Percentiles rank a stretch among this genome's conserved stretches.
phyloP scores from a whole-genome alignment of 257 asterid genomes.

The Penstemon newberryi region DNA sequence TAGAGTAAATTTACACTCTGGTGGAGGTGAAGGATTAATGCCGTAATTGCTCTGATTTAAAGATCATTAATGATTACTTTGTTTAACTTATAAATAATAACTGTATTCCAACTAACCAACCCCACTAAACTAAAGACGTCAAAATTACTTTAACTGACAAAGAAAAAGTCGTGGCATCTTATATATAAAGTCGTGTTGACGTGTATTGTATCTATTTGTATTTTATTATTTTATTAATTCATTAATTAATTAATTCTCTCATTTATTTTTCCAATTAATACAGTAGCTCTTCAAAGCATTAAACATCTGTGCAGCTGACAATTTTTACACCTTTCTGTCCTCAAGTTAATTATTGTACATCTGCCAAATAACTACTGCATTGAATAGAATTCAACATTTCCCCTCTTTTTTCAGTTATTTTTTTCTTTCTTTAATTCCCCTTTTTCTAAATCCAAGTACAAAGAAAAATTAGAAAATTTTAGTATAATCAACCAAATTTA shows the following conservation, averaged over 20 bases:
- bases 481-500: too few species aligned
- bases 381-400: constrained; percentile 31
- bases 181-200: too few species aligned
- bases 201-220: background rate
- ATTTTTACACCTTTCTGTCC: constrained; percentile 33
- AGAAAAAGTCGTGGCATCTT: too few species aligned
- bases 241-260: background rate
- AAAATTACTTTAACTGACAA: background rate
- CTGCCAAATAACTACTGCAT: constrained; percentile 64
- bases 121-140: background rate
- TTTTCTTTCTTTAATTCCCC: background rate
- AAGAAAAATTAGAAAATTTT: background rate
- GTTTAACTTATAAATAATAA: constrained; percentile 4
- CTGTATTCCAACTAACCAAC: constrained; percentile 16
- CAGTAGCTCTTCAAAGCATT: constrained; percentile 28
- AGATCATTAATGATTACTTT: constrained; percentile 12
- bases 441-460: constrained; percentile 4
- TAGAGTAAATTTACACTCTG: background rate
- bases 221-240: too few species aligned
- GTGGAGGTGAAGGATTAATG: constrained; percentile 11
- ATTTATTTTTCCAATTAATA: background rate
- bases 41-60: background rate
- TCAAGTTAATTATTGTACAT: constrained; percentile 41
- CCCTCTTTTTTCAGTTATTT: background rate
- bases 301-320: constrained; percentile 40